Base-by-base conservation (phyloP, 2,329 filamentous ascomycete species). In the Stemphylium beticola region DNA sequence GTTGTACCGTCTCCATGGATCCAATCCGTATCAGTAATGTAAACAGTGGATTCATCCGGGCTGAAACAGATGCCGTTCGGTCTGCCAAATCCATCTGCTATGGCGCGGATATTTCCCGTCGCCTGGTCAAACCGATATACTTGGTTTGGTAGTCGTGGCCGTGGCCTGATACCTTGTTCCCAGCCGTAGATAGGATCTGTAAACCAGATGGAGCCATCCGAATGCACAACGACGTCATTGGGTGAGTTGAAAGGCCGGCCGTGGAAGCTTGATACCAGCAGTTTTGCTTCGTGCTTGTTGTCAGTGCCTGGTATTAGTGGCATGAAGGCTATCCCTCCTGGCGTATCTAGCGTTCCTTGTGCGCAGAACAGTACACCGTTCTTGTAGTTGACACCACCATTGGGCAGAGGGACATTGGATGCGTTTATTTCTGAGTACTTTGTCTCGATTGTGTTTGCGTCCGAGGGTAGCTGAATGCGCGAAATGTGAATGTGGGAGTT, bases 61-160 rank as follows among this genome's bases (percentile, higher is more conserved):
- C 68, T 75, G 34, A 80, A 72, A 40, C 72, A 76, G 34, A 80
- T 77, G 6, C 78, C 77, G 54, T 79, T 80, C 2, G 78, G 77
- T 18, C 75, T 67, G 17, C 65, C 59, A 34, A 79, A 65, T 0
- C 68, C 67, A 58, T 77, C 74, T n/a, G 75, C 77, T 2, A 79
- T 65, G 0, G 75, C 69, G 8, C 72, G 63, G 2, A 77, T 68
- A 2, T 64, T 66, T 2, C 70, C 71, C 0, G 74, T 78, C 5
- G 33, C 48, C 0, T 74, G 73, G 38, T 76, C 69, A 53, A 74
- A 80, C 22, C 77, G 68, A 57, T 79, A 81, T 12, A 65, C 61
- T 33, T 69, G 65, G 18, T 62, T 65, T 0, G 64, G 66, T 1
- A 72, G 53, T 37, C 62, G 43, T 4, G 67, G 66, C 4, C 22